Base-by-base conservation (phyloP, 2,329 filamentous ascomycete species). In the Arachnomyces sp. region DNA sequence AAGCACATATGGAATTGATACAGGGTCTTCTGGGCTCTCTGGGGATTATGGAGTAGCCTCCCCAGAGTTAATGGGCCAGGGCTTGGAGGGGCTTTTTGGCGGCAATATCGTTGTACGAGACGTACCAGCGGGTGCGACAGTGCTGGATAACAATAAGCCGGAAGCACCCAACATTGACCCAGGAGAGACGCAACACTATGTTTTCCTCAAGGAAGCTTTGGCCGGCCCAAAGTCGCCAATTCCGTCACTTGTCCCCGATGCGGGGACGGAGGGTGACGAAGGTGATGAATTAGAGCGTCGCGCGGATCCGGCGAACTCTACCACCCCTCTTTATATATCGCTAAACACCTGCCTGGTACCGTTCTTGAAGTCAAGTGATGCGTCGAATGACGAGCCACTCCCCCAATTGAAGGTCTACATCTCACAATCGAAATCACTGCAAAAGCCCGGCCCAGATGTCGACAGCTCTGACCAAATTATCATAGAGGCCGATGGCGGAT, bases 301-400 rank as follows among this genome's bases (percentile, higher is more conserved):
- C 39, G 45, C 33, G 20, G 41, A 36, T 29, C 48, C 16, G 17
- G 47, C 20, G 28, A 34, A 15, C 13, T 38, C 63, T 31, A 76
- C 65, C 2, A 68, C 16, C 12, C 46, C 35, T n/a, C 35, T 96
- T 2, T 95, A 83, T 60, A 73, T 98, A 39, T 88, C 88, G 2
- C 79, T 88, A 32, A 96, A 88, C 49, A 89, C 85, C 1, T 98
- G 92, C 61, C 63, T 77, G 17, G 87, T 93, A 52, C 92, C 90
- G 9, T 58, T 63, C 14, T 68, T 72, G 31, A 75, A 74, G 31
- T 66, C 64, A 2, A 63, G 67, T 8, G 65, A 67, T 16, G 68
- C 64, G 1, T 54, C 54, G 2, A 52, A 64, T 38, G 60, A 64
- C 11, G 55, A 49, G 8, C 51, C 67, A 1, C 75, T 84, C 9